Percentiles rank a stretch among this genome's conserved stretches.
Evolutionary conservation across 257 asterid genomes (phyloP).

Genomic region (Solanum acaule): DNA sequence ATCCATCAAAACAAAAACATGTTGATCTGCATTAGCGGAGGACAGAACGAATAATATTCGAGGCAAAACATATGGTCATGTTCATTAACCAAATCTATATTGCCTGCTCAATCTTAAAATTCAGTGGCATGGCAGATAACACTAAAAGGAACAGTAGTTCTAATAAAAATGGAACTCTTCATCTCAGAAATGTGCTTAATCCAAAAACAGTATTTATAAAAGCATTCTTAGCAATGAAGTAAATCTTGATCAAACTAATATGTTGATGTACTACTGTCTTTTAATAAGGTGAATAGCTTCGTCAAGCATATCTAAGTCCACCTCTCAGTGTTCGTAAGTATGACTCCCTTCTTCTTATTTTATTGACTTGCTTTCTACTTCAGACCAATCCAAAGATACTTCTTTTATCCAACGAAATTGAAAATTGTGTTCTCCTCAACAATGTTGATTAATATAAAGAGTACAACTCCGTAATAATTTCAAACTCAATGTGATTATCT

Average conservation of each 20-base stretch:
- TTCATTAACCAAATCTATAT: not conserved
- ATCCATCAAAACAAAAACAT: not conserved
- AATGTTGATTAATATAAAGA: not conserved
- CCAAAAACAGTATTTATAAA: not conserved
- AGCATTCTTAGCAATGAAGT: not conserved
- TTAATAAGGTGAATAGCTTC: not conserved
- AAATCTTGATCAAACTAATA: not conserved
- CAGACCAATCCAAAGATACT: not conserved
- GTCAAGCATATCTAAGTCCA: not conserved
- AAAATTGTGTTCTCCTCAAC: not conserved
- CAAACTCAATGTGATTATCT: not conserved
- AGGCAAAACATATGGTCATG: not conserved
- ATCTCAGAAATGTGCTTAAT: not conserved
- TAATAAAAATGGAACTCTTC: not conserved
- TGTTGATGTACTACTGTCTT: not conserved
- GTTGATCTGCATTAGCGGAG: not conserved
- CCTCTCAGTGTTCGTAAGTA: not conserved
- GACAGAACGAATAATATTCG: not conserved
- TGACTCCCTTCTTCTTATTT: not conserved
- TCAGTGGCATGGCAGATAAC: not conserved
- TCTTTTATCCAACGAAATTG: not conserved
- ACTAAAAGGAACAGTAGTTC: not conserved
- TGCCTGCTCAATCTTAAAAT: not conserved
- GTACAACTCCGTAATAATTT: not conserved
- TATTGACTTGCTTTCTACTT: not conserved